Base-by-base conservation (phyloP, 805 yeast species). In the Pichia eremophila region DNA sequence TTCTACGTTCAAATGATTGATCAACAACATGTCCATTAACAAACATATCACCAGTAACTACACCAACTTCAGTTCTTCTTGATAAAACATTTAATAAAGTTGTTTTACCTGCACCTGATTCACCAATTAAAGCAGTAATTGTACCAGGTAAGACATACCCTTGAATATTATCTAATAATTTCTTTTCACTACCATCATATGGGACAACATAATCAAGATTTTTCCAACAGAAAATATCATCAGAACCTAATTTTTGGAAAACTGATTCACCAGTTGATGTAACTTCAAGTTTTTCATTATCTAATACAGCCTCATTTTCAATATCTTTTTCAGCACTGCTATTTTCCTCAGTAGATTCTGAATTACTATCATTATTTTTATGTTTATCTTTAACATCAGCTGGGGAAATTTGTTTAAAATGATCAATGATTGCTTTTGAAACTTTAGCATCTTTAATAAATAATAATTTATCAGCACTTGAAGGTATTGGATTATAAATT, bases 71-170 rank as follows among this genome's bases (percentile, higher is more conserved):
- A 39, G 70, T 65, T 57, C 83, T 66, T 56, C 72, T 74, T 41
- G 80, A 73, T 50, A 78, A 60, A 34, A 73, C 72, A 55, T 78
- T 77, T 49, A 78, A 65, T 44, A 78, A 62, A 5, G 83, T 78
- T 0, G 83, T 78, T 58, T 78, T 78, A 57, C 83, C 83, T 18
- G 83, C 83, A 53, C 83, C 83, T 2, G 81, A 75, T 55, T 75
- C 82, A 49, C 83, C 83, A 80, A 77, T 77, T 40, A 78, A 62
- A 2, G 83, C 83, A 27, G 82, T 78, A 57, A 77, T 61, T 8
- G 74, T 69, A 41, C 83, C 83, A 2, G 83, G 81, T 35, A 65
- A 62, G 54, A 70, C 67, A 58, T 63, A 71, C 29, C 76, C 77
- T 41, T 69, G 69, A 47, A 72, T 64, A 49, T 70, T 56, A 48